Conservation (phyloP, 805 yeast genomes). For the Suhomyces emberorum region DNA sequence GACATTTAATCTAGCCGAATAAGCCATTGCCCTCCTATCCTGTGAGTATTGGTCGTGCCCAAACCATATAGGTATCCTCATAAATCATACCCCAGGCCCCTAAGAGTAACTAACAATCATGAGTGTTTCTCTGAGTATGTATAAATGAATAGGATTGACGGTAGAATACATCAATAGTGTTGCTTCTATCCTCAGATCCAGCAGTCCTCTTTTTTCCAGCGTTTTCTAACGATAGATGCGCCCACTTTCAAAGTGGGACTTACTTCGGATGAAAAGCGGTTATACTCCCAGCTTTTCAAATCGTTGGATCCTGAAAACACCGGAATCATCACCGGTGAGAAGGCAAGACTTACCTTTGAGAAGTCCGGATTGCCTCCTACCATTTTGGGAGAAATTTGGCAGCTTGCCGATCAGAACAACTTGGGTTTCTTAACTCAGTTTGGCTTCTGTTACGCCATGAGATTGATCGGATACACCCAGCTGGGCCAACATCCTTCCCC, state of each 20-base stretch:
- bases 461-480: slow-evolving; percentile 87
- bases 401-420: slow-evolving; percentile 84
- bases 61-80: no score
- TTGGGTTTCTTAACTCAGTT: slow-evolving; percentile 77
- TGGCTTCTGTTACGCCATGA: slow-evolving; percentile 82
- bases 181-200: not conserved
- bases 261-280: slow-evolving; percentile 72
- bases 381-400: slow-evolving; percentile 89
- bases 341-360: slow-evolving; percentile 78
- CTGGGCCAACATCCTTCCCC: slow-evolving; percentile 56
- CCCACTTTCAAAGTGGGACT: slow-evolving; percentile 45
- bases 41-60: no score
- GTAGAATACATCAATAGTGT: no score
- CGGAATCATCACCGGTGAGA: slow-evolving; percentile 85
- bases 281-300: slow-evolving; percentile 73
- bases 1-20: no score
- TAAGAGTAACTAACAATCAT: slow-evolving; percentile 6
- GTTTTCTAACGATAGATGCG: slow-evolving; percentile 15
- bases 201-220: not conserved
- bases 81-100: not conserved
- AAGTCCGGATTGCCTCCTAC: slow-evolving; percentile 80
- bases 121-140: slow-evolving; percentile 29
- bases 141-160: no score
- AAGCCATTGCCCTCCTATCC: no score
- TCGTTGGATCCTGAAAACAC: slow-evolving; percentile 73